These are phyloP conservation scores for Globisporangium carolinianum DNA, from an alignment of 352 stramenopile genomes.

Conservation along the genomic window DNA sequence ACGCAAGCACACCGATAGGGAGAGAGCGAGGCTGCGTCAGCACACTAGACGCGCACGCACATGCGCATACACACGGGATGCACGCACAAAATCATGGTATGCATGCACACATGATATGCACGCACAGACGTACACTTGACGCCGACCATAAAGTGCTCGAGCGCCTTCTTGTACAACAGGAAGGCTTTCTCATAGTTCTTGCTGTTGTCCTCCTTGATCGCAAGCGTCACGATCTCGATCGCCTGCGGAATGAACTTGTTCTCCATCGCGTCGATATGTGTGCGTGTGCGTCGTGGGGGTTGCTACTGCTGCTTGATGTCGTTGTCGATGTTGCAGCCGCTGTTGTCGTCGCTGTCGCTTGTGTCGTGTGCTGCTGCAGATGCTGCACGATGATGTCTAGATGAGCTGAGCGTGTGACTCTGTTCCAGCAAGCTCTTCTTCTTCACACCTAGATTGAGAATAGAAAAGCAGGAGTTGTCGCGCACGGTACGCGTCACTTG, in stretches of 20 bases:
- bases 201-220: constrained; percentile 85
- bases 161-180: constrained; percentile 82
- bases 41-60: background rate
- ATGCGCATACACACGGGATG: background rate
- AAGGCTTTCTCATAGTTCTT: constrained; percentile 88
- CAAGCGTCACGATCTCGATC: constrained; percentile 84
- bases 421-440: background rate
- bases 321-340: too few species aligned
- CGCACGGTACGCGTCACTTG: background rate
- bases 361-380: background rate
- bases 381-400: background rate
- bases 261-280: constrained; percentile 45
- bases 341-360: background rate
- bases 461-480: constrained; percentile 1
- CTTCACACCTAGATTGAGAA: constrained; percentile 3
- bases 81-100: too few species aligned
- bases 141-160: constrained; percentile 87
- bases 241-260: constrained; percentile 90
- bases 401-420: background rate
- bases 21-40: background rate
- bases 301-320: background rate
- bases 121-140: constrained; percentile 66
- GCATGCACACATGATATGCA: too few species aligned
- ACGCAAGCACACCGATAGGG: too few species aligned
- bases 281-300: background rate